Evolutionary conservation across 805 yeast species (phyloP), one percentile per base, ranked within the genome.

Genomic region (Yamadazyma laniorum): DNA sequence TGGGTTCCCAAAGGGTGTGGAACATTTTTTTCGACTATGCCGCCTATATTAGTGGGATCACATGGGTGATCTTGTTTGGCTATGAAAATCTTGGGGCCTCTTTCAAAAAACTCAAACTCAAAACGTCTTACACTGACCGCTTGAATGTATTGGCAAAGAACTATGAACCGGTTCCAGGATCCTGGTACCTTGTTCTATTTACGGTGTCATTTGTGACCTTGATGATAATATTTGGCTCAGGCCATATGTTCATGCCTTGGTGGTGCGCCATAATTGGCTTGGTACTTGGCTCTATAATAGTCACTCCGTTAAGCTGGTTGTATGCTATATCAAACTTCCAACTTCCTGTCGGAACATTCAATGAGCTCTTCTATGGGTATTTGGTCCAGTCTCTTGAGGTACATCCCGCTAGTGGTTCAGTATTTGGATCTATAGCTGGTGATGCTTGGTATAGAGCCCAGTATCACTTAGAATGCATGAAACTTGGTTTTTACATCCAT

Each of bases 361-460:
- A 74, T 45, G 79, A 74, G 45, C 58, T 74, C 17, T 47, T 72
- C 5, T 74, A 68, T 44, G 79, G 79, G 0, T 55, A 62, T 31
- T 58, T 74, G 65, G 63, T 70, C 4, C 72, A 74, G 53, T 51
- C 18, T 14, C 40, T 2, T 14, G 38, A 12, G 38, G 52, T 57
- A 29, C 77, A 74, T 40, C 78, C 78, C 1, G 75, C 67, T 3
- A 72, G 76, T 4, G 77, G 76, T 3, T 53, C 70, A 1, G 61
- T 72, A 3, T 74, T 71, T 48, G 76, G 77, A 4, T 69, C 77
- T 7, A 57, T 74, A n/a, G 73, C 79, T 1, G 79, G 79, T 1
- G 70, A 74, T 48, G 74, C 77, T 6, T 72, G 76, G 76, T 72
- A 72, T 42, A 47, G 78, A 23, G 75, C 78, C 0, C 77, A 74